Conservation (phyloP, 1,284 basidiomycete species). For the Clitocybe nebularis region DNA sequence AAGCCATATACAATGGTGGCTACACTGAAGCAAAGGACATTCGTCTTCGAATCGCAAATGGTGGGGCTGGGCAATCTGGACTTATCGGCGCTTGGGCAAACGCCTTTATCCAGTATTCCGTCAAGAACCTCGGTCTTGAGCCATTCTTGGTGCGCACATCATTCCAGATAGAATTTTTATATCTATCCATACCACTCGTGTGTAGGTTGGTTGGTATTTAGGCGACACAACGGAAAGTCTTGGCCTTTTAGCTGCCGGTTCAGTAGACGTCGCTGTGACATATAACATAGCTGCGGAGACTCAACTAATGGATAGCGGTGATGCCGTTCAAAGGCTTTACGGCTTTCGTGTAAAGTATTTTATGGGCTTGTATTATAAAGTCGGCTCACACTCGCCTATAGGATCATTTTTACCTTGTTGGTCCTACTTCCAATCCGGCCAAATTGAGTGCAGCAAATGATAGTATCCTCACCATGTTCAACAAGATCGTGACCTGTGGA, state of each 20-base stretch:
- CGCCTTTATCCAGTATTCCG: conserved; percentile 15
- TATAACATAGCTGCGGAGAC: conserved; percentile 45
- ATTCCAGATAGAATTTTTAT: conserved; percentile 29
- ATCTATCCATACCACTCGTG: neutral
- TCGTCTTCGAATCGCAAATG: conserved; percentile 16
- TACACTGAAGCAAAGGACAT: conserved; percentile 11
- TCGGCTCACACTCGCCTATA: conserved; percentile 10
- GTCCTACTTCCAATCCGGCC: conserved; percentile 32
- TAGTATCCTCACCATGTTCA: conserved; percentile 35
- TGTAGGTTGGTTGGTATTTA: conserved; percentile 45
- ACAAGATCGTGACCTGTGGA: conserved; percentile 37
- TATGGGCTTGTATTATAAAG: neutral
- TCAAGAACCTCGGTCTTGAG: conserved; percentile 4
- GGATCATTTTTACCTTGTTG: conserved; percentile 40
- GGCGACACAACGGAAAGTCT: conserved; percentile 48
- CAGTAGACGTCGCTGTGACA: conserved; percentile 43
- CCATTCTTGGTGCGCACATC: conserved; percentile 21
- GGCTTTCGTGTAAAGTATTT: conserved; percentile 34
- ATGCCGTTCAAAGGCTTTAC: conserved; percentile 32
- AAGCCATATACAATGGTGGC: conserved; percentile 5
- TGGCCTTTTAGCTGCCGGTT: conserved; percentile 30
- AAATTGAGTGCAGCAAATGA: conserved; percentile 26
- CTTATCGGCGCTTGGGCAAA: conserved; percentile 18
- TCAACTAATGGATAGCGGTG: conserved; percentile 24
- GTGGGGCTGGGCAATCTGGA: conserved; percentile 18